Evolutionary conservation across 345 rosid species (phyloP).

Genomic region (Geranium brycei): DNA sequence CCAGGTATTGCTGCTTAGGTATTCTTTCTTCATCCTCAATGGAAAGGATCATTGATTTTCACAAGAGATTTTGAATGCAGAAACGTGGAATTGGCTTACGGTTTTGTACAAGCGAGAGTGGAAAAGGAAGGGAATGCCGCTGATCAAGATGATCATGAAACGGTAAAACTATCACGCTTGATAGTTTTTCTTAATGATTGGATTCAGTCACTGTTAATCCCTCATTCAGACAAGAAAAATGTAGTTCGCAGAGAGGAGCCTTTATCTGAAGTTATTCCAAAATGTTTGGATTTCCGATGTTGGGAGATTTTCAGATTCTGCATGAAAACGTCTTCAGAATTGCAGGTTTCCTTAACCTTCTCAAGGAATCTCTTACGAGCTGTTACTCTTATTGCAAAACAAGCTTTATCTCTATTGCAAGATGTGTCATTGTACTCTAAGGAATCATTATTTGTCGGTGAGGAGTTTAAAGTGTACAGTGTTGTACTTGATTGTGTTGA

Average conservation of each 20-base stretch:
- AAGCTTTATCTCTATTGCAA: slow-evolving; percentile 23
- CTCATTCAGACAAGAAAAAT: slow-evolving; percentile 28
- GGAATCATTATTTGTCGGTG: slow-evolving; percentile 19
- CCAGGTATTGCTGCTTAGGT: neutral
- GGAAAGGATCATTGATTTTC: neutral
- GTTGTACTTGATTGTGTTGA: slow-evolving; percentile 47
- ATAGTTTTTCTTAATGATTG: slow-evolving; percentile 60
- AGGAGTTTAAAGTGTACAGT: slow-evolving; percentile 34
- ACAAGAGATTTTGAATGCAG: slow-evolving; percentile 31
- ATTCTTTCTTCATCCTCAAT: neutral
- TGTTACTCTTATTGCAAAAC: slow-evolving; percentile 29
- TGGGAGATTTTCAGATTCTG: slow-evolving; percentile 73
- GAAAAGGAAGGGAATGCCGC: slow-evolving; percentile 17
- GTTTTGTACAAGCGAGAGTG: slow-evolving; percentile 28
- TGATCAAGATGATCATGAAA: slow-evolving; percentile 43
- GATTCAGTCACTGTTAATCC: slow-evolving; percentile 53
- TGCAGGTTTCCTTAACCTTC: slow-evolving; percentile 43
- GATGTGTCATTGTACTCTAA: slow-evolving; percentile 11
- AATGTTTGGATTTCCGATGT: slow-evolving; percentile 58
- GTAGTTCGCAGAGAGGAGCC: slow-evolving; percentile 13
- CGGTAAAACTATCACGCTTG: slow-evolving; percentile 43
- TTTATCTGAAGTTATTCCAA: slow-evolving; percentile 11
- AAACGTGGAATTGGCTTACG: slow-evolving; percentile 56
- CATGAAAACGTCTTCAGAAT: slow-evolving; percentile 42
- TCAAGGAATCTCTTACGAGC: slow-evolving; percentile 48